A percentile compares a stretch with the other conserved stretches of the same genome.
Conservation (phyloP, 306 rosid species). For the Quercus robur region DNA sequence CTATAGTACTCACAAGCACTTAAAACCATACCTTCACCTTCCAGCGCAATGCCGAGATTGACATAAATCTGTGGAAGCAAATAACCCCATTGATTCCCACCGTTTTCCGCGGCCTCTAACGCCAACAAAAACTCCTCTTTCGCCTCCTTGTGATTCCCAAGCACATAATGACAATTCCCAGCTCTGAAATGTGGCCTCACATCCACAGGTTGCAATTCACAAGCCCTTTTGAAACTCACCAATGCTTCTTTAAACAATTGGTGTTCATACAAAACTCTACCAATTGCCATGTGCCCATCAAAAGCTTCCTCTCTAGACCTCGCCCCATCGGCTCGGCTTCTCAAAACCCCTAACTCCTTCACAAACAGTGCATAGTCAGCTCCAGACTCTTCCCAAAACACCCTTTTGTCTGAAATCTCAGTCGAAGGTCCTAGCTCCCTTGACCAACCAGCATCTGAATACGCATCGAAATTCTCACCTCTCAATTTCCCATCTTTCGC, state of each 20-base stretch:
- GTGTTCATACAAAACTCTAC: constrained; percentile 86
- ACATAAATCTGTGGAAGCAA: constrained; percentile 95
- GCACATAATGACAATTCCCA: constrained; percentile 84
- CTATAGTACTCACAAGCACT: constrained; percentile 99
- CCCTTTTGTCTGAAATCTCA: constrained; percentile 81
- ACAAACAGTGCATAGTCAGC: constrained; percentile 69
- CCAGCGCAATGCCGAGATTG: constrained; percentile 89
- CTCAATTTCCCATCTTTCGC: constrained; percentile 81
- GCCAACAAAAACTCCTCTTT: constrained; percentile 93
- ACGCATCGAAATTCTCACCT: constrained; percentile 73
- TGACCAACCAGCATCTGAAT: constrained; percentile 97
- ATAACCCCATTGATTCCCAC: constrained; percentile 98
- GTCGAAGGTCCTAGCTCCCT: constrained; percentile 85
- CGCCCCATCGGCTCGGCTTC: constrained; percentile 78
- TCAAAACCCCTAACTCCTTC: constrained; percentile 79
- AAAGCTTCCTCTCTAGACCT: constrained; percentile 95
- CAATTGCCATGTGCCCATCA: constrained; percentile 99
- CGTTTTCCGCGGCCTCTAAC: constrained; percentile 84
- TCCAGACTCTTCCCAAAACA: constrained; percentile 87
- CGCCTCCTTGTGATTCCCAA: constrained; percentile 68
- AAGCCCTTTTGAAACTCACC: constrained; percentile 88
- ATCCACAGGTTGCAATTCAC: constrained; percentile 95
- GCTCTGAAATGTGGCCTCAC: constrained; percentile 95
- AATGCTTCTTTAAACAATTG: constrained; percentile 84
- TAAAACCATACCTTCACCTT: constrained; percentile 99